Percentiles rank a stretch among this genome's conserved stretches.
Conservation (phyloP, 2,329 filamentous ascomycete species). For the Colletotrichum phormii region DNA sequence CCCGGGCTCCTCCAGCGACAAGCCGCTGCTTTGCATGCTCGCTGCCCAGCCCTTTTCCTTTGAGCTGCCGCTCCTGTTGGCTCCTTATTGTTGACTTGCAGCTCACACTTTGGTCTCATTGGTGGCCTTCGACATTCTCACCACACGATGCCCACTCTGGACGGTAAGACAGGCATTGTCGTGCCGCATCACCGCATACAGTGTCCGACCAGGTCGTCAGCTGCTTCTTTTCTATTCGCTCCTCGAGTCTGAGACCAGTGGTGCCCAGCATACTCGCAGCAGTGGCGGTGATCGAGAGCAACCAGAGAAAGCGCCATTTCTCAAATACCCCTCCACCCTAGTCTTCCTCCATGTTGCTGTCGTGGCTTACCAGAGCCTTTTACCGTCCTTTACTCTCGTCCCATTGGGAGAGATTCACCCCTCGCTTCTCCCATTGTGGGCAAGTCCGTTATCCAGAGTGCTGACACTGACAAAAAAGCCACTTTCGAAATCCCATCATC, state of each 20-base stretch:
- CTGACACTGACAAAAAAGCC: constrained; percentile 32
- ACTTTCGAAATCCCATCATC: constrained; percentile 31
- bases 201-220: constrained; percentile 24
- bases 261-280: constrained; percentile 3
- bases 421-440: background rate
- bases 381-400: background rate
- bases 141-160: constrained; percentile 10
- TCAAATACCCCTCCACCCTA: constrained; percentile 15
- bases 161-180: constrained; percentile 26
- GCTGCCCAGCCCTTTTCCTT: constrained; percentile 5
- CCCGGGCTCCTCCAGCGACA: constrained; percentile 6
- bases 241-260: background rate
- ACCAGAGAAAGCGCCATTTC: constrained; percentile 4
- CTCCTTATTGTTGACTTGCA: constrained; percentile 21
- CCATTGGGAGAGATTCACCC: constrained; percentile 29
- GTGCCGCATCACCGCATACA: constrained; percentile 32
- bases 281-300: constrained; percentile 16
- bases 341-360: background rate
- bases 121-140: constrained; percentile 16
- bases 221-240: constrained; percentile 19
- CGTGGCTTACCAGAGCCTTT: constrained; percentile 8
- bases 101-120: constrained; percentile 7
- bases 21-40: constrained; percentile 22
- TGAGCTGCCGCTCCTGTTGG: constrained; percentile 28
- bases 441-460: constrained; percentile 4